phyloP scores from a whole-genome alignment of 345 rosid species.

The Cardamine resedifolia region DNA sequence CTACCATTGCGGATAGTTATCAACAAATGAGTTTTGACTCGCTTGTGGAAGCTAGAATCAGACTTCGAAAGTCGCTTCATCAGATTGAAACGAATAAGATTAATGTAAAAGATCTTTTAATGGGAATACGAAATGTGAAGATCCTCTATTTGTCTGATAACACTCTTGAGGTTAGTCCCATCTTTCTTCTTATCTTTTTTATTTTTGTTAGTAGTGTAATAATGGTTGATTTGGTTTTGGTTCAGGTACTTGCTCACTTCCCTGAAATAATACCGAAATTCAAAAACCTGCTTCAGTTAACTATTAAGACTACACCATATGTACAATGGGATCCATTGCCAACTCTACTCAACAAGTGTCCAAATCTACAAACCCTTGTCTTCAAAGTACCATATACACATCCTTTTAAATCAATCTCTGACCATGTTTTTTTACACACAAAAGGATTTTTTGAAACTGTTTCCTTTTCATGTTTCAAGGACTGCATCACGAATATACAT shows the following conservation, averaged over 20 bases:
- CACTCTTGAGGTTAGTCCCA: not conserved
- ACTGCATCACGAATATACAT: not conserved
- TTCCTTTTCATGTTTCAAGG: not conserved
- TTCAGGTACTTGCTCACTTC: not conserved
- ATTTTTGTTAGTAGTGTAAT: not conserved
- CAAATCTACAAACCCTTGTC: slow-evolving; percentile 30
- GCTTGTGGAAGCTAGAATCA: not conserved
- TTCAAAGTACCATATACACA: not conserved
- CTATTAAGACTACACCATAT: not conserved
- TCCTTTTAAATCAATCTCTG: no score
- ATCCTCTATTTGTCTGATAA: not conserved
- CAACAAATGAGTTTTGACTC: not conserved
- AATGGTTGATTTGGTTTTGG: not conserved
- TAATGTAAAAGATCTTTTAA: not conserved
- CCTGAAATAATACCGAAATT: not conserved
- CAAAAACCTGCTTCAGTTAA: not conserved
- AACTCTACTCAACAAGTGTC: not conserved
- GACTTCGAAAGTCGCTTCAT: not conserved
- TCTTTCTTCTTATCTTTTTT: not conserved
- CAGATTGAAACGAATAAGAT: not conserved
- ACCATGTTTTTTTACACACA: no score
- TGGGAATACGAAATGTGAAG: not conserved
- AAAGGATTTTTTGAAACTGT: no score
- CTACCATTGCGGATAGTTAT: not conserved
- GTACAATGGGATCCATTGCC: not conserved